Percentiles rank a stretch among this genome's conserved stretches.
Evolutionary conservation across 208 protist genomes (phyloP).

Genomic region (Acanthamoeba quina): DNA sequence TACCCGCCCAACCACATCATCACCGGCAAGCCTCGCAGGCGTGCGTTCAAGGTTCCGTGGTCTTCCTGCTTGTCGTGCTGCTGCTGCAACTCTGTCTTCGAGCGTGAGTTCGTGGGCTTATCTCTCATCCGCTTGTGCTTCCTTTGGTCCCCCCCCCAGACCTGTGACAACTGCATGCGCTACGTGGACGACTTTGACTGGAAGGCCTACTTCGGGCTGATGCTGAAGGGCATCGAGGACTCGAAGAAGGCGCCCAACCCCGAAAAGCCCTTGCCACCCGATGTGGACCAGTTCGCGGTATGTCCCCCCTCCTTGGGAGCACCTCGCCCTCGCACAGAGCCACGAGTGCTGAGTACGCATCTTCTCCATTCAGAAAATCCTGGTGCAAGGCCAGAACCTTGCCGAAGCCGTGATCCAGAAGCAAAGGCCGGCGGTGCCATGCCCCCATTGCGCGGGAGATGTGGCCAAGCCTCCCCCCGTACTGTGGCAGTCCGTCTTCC

Average conservation of each 20-base stretch:
- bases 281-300: conserved; percentile 7
- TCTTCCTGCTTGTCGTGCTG: too few relatives aligned
- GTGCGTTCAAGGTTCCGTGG: not conserved
- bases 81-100: too few relatives aligned
- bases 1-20: not conserved
- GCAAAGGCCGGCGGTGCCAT: not conserved
- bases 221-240: conserved; percentile 30
- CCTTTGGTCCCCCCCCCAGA: not conserved
- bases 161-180: conserved; percentile 31
- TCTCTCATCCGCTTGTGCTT: too few relatives aligned
- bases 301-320: not conserved
- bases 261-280: not conserved
- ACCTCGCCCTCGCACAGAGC: not conserved
- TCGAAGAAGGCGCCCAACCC: not conserved
- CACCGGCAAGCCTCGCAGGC: not conserved
- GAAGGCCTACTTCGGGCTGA: conserved; percentile 20
- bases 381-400: not conserved
- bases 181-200: conserved; percentile 55
- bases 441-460: conserved; percentile 9
- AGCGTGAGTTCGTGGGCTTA: too few relatives aligned
- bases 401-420: conserved; percentile 3
- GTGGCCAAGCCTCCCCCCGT: not conserved
- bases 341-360: not conserved
- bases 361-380: not conserved
- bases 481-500: conserved; percentile 34